Base-by-base conservation (phyloP, 2,329 filamentous ascomycete species). In the Pyrenochaeta sp. region DNA sequence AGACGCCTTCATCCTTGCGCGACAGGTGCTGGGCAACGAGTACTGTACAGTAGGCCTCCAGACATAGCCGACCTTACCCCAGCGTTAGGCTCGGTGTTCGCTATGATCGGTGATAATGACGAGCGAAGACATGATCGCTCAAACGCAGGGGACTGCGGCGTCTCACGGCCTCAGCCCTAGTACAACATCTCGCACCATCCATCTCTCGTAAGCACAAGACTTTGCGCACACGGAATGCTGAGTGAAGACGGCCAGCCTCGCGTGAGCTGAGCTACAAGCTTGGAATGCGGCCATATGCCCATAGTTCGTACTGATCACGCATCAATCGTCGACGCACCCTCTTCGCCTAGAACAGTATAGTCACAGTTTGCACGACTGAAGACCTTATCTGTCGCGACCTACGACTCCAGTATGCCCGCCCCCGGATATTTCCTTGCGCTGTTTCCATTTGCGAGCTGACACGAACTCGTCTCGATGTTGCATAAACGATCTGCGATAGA, bases 121-220 rank as follows among this genome's bases (percentile, higher is more conserved):
- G 59, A 64, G 54, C 62, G 47, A 57, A 64, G 58, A 54, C 52
- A 67, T 62, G 50, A 56, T 63, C 25, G 34, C 44, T 34, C 25
- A 43, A 28, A 42, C 28, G 59, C 66, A 63, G 71, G 65, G 52
- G 57, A 61, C 59, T 58, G 62, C 64, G 24, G 4, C 42, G 36
- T 39, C 64, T 69, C 60, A 70, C 64, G 70, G 69, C 72, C 72
- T 36, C 32, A 36, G 32, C 32, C 32, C 32, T 36, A 36, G 32
- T 44, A 47, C 27, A 30, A 47, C 45, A 32, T 25, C 37, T 46
- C 47, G 42, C 55, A 47, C 61, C 46, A 59, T 52, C 59, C 53
- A 58, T 52, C 66, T 67, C 59, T 58, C 62, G 63, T 71, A 66
- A 69, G 63, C 66, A 57, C 52, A 54, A 53, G 47, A 49, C 48